phyloP scores from a whole-genome alignment of 768 basidiomycete species.

The Boletus tomentosulus region DNA sequence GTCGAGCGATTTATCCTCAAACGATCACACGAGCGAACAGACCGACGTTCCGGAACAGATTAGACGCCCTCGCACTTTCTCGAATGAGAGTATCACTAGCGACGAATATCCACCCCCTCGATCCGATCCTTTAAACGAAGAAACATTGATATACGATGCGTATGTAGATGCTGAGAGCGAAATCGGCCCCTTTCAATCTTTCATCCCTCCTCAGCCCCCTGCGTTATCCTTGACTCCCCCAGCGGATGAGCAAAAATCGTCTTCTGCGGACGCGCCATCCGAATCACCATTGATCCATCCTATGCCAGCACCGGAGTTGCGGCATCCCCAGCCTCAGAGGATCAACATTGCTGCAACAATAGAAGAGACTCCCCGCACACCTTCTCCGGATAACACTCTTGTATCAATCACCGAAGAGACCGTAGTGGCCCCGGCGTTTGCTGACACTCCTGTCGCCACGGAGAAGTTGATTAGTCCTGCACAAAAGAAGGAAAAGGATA shows the following conservation, averaged over 20 bases:
- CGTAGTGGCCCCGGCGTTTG: constrained; percentile 22
- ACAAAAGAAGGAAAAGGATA: constrained; percentile 67
- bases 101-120: constrained; percentile 40
- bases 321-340: constrained; percentile 66
- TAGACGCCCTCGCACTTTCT: constrained; percentile 33
- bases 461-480: constrained; percentile 25
- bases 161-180: constrained; percentile 61
- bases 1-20: constrained; percentile 67
- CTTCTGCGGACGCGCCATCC: constrained; percentile 6
- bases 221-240: constrained; percentile 23
- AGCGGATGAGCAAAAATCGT: constrained; percentile 9
- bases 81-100: constrained; percentile 35
- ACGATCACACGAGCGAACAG: constrained; percentile 52
- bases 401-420: constrained; percentile 25
- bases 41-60: constrained; percentile 45
- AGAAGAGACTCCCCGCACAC: constrained; percentile 47
- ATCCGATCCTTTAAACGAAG: constrained; percentile 79
- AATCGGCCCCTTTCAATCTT: constrained; percentile 15
- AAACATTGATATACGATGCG: constrained; percentile 78
- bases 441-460: constrained; percentile 15
- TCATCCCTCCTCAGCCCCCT: constrained; percentile 21
- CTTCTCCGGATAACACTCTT: constrained; percentile 49
- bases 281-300: constrained; percentile 32
- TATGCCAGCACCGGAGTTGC: constrained; percentile 41
- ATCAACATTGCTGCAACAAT: constrained; percentile 30